A percentile compares a stretch with the other conserved stretches of the same genome.
Evolutionary conservation across 1,284 basidiomycete genomes (phyloP).

Genomic region (Cutaneotrichosporon mucoides): DNA sequence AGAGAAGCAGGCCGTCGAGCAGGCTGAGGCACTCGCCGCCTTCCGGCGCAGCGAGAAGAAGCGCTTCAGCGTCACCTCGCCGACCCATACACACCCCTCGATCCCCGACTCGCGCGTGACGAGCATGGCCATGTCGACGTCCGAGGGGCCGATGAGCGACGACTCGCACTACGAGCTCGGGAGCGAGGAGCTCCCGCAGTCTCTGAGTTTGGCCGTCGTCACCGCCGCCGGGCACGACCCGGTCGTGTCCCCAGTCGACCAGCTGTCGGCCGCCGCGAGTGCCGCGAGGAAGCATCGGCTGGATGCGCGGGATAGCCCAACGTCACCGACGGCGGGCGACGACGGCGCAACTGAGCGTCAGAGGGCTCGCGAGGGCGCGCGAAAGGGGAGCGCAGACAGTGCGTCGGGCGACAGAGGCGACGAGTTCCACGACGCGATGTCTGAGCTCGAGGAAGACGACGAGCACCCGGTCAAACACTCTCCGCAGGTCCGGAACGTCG

Average conservation of each 20-base stretch:
- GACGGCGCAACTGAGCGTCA: not conserved
- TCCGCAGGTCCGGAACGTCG: too few species aligned
- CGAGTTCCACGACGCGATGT: slow-evolving; percentile 5
- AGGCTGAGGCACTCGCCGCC: slow-evolving; percentile 30
- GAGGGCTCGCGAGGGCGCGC: not conserved
- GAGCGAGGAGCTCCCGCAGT: slow-evolving; percentile 4
- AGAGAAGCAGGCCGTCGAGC: slow-evolving; percentile 22
- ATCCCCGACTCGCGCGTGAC: not conserved
- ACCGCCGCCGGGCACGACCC: not conserved
- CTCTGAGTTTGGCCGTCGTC: slow-evolving; percentile 2
- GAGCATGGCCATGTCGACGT: slow-evolving; percentile 1
- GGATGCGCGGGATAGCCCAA: not conserved
- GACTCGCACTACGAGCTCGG: slow-evolving; percentile 3
- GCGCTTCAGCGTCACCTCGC: not conserved
- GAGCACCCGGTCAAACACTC: not conserved
- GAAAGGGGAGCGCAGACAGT: too few species aligned
- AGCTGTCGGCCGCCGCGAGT: slow-evolving; percentile 10
- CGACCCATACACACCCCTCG: not conserved
- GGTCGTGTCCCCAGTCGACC: slow-evolving; percentile 5
- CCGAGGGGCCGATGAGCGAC: slow-evolving; percentile 4
- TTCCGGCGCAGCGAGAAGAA: slow-evolving; percentile 23
- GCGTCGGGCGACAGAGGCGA: not conserved
- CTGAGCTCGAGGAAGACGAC: not conserved
- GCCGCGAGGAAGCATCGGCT: slow-evolving; percentile 5
- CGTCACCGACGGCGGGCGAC: not conserved